phyloP scores from a whole-genome alignment of 345 rosid species.

The Pugionium dolabratum region DNA sequence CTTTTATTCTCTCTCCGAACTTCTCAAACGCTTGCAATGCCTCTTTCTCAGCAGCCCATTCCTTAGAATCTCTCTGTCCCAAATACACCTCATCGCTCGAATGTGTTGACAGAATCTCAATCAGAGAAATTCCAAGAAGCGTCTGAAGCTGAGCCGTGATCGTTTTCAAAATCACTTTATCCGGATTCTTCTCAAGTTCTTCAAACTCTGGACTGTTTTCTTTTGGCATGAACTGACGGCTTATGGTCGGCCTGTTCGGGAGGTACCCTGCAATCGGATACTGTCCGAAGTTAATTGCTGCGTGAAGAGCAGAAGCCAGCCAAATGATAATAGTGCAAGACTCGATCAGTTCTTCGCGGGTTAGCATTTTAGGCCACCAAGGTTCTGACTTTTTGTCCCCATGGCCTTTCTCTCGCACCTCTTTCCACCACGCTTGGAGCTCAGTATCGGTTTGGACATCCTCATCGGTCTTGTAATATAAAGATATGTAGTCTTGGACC shows the following conservation, averaged over 20 bases:
- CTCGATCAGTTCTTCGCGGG: conserved; percentile 48
- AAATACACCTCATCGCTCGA: conserved; percentile 62
- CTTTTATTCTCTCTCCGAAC: conserved; percentile 49
- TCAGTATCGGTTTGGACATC: conserved; percentile 51
- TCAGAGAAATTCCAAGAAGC: conserved; percentile 48
- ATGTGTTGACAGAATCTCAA: conserved; percentile 64
- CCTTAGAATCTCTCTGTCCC: conserved; percentile 53
- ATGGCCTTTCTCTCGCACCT: conserved; percentile 65
- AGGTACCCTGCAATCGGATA: conserved; percentile 69
- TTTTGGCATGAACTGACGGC: conserved; percentile 59
- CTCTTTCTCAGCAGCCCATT: conserved; percentile 57
- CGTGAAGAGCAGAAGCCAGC: conserved; percentile 76
- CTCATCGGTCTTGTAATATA: conserved; percentile 56
- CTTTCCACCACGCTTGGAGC: conserved; percentile 79
- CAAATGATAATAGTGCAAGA: conserved; percentile 70
- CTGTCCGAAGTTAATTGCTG: conserved; percentile 71
- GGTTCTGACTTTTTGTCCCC: conserved; percentile 68
- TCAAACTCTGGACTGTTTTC: conserved; percentile 54
- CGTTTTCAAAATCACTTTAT: conserved; percentile 53
- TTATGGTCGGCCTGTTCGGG: conserved; percentile 62
- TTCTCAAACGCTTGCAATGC: conserved; percentile 47
- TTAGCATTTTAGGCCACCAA: conserved; percentile 77
- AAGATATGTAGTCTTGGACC: conserved; percentile 58
- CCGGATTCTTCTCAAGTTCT: conserved; percentile 51
- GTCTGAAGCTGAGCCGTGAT: conserved; percentile 54